phyloP scores from a whole-genome alignment of 176 grass and related monocot species.

The Musa troglodytarum region DNA sequence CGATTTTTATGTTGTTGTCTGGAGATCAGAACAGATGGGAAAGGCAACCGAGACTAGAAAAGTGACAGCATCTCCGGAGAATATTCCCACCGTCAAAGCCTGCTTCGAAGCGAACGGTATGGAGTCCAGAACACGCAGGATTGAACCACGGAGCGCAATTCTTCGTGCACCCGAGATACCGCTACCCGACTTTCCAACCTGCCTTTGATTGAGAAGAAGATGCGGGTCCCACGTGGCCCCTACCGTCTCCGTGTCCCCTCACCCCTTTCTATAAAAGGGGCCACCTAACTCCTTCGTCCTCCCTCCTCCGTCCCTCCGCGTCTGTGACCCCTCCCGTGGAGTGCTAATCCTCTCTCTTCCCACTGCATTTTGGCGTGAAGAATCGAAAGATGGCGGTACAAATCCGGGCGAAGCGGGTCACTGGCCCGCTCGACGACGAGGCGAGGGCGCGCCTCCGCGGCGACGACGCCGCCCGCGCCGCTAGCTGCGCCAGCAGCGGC shows the following conservation, averaged over 20 bases:
- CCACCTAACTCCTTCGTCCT: too few species aligned
- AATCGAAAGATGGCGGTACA: conserved; percentile 36
- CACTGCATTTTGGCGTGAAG: too few species aligned
- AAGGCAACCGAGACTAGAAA: neutral
- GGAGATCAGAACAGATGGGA: neutral
- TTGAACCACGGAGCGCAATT: too few species aligned
- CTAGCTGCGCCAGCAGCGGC: conserved; percentile 42
- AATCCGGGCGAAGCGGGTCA: conserved; percentile 27
- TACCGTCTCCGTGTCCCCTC: too few species aligned
- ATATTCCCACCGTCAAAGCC: neutral
- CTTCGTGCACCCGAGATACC: too few species aligned
- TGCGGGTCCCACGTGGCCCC: neutral
- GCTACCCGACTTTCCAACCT: neutral
- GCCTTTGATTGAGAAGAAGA: neutral
- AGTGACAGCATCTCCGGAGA: neutral
- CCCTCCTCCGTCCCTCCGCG: too few species aligned
- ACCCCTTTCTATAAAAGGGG: too few species aligned
- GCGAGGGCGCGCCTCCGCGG: conserved; percentile 68
- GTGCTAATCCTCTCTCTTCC: too few species aligned
- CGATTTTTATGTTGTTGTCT: too few species aligned
- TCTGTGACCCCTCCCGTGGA: too few species aligned
- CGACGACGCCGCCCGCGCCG: conserved; percentile 1
- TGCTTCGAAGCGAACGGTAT: too few species aligned
- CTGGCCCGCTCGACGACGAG: conserved; percentile 31
- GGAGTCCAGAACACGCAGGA: too few species aligned